Evolutionary conservation across 1,284 basidiomycete species (phyloP), one percentile per base, ranked within the genome.

Genomic region (Malassezia sympodialis): DNA sequence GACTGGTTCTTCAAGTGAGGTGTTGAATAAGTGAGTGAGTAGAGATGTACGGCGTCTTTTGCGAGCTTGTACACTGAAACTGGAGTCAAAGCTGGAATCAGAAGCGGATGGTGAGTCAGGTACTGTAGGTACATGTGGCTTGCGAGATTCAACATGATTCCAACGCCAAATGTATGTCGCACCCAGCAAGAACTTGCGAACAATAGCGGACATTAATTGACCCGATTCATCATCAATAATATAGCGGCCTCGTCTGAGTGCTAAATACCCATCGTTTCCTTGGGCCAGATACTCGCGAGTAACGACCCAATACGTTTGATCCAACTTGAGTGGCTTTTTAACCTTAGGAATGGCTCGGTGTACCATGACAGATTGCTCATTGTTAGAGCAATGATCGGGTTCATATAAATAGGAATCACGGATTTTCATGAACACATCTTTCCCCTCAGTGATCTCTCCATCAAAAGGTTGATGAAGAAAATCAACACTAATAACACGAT

Each of bases 191-290:
- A 89, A 91, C 65, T 85, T 86, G 60, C 90, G 80, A 24, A 93
- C 85, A 51, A 93, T 82, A 19, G 80, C 78, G 68, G 84, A 86
- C 82, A 88, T 84, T 58, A 88, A 78, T 62, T 85, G 81, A 0
- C 90, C 90, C 51, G 81, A 82, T 73, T 94, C 90, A 61, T 90
- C 84, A 65, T 91, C 87, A 19, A 93, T 80, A 31, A 91, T 79
- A 65, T 84, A 84, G 53, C 69, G 79, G 76, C 82, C 80, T 5
- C 81, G 82, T 64, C 82, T 83, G 35, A 94, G 78, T 0, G 84
- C 79, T 1, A 78, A 76, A 72, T 84, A 94, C 0, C 90, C 90
- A 69, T 93, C 89, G 60, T 88, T 51, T 60, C 70, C 68, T n/a
- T 59, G 57, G 1, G 84, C 83, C 81, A 87, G 79, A 63, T 87